Percentiles rank a stretch among this genome's conserved stretches.
Conservation (phyloP, 2,329 filamentous ascomycete genomes). For the Teratosphaeria destructans region DNA sequence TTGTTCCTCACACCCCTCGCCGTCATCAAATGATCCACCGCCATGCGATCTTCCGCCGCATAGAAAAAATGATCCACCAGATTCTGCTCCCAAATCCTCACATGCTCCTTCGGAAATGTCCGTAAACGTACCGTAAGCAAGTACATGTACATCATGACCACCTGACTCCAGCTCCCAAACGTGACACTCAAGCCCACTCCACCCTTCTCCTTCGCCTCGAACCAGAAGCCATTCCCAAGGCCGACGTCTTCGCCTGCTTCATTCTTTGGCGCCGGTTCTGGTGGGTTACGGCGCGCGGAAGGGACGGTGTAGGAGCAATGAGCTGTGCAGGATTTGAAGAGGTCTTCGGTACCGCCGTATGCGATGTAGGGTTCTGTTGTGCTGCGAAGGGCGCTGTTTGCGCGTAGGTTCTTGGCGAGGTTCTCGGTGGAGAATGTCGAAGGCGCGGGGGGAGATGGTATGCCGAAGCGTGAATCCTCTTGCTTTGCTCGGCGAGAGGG, state of each 20-base stretch:
- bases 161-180: conserved; percentile 91
- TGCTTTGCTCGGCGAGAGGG: neutral
- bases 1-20: conserved; percentile 46
- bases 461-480: neutral
- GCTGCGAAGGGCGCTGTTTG: conserved; percentile 23
- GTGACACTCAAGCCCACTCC: conserved; percentile 65
- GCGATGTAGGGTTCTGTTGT: conserved; percentile 62
- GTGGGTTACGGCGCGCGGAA: conserved; percentile 50
- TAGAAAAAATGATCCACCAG: conserved; percentile 93
- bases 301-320: conserved; percentile 71
- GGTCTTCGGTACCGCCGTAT: conserved; percentile 64
- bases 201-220: conserved; percentile 38
- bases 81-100: conserved; percentile 74
- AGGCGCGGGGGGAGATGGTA: conserved; percentile 4
- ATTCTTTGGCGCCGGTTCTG: conserved; percentile 57
- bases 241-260: conserved; percentile 76
- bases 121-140: conserved; percentile 75
- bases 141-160: conserved; percentile 95
- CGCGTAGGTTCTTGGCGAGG: conserved; percentile 16
- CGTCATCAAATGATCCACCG: conserved; percentile 60
- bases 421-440: conserved; percentile 9
- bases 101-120: conserved; percentile 56
- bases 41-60: conserved; percentile 75
- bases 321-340: conserved; percentile 64
- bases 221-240: conserved; percentile 66